Evolutionary conservation across 768 basidiomycete species (phyloP), one percentile per base, ranked within the genome.

Genomic region (Termitomyces sp.): DNA sequence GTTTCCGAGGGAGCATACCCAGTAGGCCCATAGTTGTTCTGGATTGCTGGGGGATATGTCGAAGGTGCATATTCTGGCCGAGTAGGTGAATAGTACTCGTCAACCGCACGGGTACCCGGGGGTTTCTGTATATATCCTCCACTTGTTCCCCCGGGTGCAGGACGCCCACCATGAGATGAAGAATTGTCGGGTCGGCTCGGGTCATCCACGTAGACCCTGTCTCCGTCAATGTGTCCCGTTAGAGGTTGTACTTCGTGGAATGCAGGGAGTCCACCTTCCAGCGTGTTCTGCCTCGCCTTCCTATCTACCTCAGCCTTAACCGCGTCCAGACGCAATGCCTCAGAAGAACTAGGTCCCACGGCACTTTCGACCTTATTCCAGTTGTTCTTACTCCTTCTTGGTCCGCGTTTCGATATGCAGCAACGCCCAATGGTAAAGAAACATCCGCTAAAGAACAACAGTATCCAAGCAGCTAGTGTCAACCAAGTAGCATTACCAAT

Each of bases 401-500:
- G 74, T 42, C 66, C 54, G 50, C 84, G 80, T 30, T 80, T 80
- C 35, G 73, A 75, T n/a, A 93, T 79, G 66, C 94, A 96, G 62
- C 94, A 94, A 57, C 89, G 79, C 15, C 95, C 94, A 41, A 93
- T 64, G 2, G 86, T 80, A 66, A 84, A 96, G 75, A 93, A 86
- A 69, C 93, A 96, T 12, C 93, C 91, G 45, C 89, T 87, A 70
- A 97, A 88, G 79, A 94, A 92, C 43, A 98, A 77, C 19, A 94
- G 75, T 17, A 95, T 26, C 81, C 89, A 94, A 0, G 92, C 91
- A 1, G 83, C 87, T 35, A 98, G 81, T 2, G 91, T 93, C 46
- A 98, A 74, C 95, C 95, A 98, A 43, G 95, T 81, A 21, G 89
- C 93, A 57, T 80, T 87, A n/a, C 95, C 95, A 8, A 95, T 87